Evolutionary conservation across 345 rosid genomes (phyloP).

Genomic region (Salix arbutifolia): DNA sequence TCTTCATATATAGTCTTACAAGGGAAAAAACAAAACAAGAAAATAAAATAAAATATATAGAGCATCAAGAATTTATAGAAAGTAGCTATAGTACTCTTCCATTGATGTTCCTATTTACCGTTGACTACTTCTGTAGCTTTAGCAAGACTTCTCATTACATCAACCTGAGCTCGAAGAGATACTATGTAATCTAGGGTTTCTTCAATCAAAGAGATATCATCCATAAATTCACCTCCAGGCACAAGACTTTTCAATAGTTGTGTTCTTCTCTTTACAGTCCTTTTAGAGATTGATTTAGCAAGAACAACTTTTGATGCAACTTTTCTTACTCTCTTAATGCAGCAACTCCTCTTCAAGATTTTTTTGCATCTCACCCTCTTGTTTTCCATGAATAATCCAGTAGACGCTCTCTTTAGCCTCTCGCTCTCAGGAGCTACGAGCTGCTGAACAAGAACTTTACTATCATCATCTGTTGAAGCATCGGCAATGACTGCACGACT

Average conservation of each 20-base stretch:
- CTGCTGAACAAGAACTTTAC: conserved; percentile 38
- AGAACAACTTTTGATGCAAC: conserved; percentile 5
- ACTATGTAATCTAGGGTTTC: conserved; percentile 84
- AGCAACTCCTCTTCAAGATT: conserved; percentile 48
- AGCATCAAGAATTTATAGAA: not conserved
- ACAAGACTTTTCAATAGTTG: conserved; percentile 54
- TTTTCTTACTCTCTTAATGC: conserved; percentile 23
- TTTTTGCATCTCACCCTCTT: conserved; percentile 59
- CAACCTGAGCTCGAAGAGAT: conserved; percentile 73
- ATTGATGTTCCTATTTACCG: conserved; percentile 16
- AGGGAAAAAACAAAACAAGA: not conserved
- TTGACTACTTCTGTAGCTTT: conserved; percentile 18
- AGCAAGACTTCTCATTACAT: conserved; percentile 51
- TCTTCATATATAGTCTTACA: conserved; percentile 11
- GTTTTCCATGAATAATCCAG: conserved; percentile 6
- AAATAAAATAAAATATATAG: not conserved
- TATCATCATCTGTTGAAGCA: conserved; percentile 35
- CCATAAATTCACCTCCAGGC: conserved; percentile 73
- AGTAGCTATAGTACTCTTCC: conserved; percentile 9
- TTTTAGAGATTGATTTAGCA: conserved; percentile 33
- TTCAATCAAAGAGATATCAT: conserved; percentile 50
- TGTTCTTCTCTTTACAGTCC: conserved; percentile 51
- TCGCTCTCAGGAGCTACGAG: conserved; percentile 35
- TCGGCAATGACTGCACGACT: conserved; percentile 67
- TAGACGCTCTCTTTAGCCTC: conserved; percentile 21